A percentile compares a stretch with the other conserved stretches of the same genome.
Evolutionary conservation across 805 yeast species (phyloP).

Genomic region (Metschnikowia similis): DNA sequence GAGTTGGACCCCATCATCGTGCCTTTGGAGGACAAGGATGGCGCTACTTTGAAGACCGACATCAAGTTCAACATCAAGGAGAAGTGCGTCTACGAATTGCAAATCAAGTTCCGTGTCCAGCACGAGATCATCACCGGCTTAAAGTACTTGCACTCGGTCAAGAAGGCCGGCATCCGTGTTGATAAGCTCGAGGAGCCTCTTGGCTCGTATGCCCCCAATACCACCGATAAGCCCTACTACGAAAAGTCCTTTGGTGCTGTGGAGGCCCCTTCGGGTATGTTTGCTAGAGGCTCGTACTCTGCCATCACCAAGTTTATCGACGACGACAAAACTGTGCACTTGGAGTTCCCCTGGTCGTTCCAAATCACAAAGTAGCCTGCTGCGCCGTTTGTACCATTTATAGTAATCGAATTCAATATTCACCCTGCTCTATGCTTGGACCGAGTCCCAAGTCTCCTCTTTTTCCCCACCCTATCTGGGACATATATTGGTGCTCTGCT

Average conservation of each 20-base stretch:
- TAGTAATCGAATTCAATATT: not conserved
- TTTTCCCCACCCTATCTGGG: constrained; percentile 21
- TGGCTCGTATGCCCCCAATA: constrained; percentile 89
- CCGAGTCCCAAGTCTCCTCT: constrained; percentile 14
- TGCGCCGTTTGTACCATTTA: not conserved
- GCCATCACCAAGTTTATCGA: constrained; percentile 81
- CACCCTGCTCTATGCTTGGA: not conserved
- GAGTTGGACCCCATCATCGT: constrained; percentile 56
- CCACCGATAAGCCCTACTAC: constrained; percentile 73
- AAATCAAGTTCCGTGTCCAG: constrained; percentile 76
- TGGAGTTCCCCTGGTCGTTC: constrained; percentile 80
- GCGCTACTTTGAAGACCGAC: constrained; percentile 55
- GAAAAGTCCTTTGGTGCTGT: constrained; percentile 53
- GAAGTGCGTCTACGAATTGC: constrained; percentile 66
- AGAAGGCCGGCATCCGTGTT: constrained; percentile 82
- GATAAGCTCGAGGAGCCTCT: constrained; percentile 83
- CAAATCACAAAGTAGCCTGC: constrained; percentile 61
- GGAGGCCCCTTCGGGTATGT: constrained; percentile 87
- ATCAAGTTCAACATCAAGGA: constrained; percentile 76
- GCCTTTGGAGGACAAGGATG: constrained; percentile 56
- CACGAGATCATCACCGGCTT: constrained; percentile 90
- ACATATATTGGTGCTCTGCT: constrained; percentile 33
- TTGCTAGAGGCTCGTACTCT: constrained; percentile 82
- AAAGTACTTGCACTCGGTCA: constrained; percentile 77
- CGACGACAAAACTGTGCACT: constrained; percentile 74